Conservation (phyloP, 108 stramenopile species). For the Nitzschia inconspicua region DNA sequence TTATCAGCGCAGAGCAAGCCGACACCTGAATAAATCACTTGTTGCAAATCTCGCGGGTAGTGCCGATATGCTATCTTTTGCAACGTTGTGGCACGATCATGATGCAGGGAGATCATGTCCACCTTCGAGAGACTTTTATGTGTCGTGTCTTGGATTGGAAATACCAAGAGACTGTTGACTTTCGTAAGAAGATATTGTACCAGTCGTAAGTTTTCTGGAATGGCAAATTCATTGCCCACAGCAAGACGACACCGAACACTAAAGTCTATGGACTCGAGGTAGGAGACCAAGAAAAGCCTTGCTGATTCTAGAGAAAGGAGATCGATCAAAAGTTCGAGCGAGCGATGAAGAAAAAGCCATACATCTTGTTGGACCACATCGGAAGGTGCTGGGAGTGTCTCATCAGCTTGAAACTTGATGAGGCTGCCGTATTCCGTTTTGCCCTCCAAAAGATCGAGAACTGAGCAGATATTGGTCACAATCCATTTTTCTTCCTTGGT, state of each 20-base stretch:
- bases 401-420: conserved; percentile 7
- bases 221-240: conserved; percentile 24
- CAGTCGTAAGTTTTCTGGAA: conserved; percentile 32
- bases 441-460: conserved; percentile 34
- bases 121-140: conserved; percentile 31
- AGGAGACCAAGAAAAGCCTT: conserved; percentile 43
- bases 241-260: conserved; percentile 43
- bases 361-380: conserved; percentile 13
- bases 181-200: conserved; percentile 39
- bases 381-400: conserved; percentile 11
- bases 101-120: conserved; percentile 32
- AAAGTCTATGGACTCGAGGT: conserved; percentile 53
- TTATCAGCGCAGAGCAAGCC: conserved; percentile 42
- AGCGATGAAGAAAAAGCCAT: conserved; percentile 45
- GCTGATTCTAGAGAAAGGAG: conserved; percentile 42
- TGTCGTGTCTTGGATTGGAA: conserved; percentile 33
- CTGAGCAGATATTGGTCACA: conserved; percentile 11
- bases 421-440: conserved; percentile 18
- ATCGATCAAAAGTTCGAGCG: conserved; percentile 53
- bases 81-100: conserved; percentile 49
- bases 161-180: conserved; percentile 30
- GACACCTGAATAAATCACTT: conserved; percentile 69
- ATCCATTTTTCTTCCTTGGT: conserved; percentile 29
- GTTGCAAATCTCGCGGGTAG: conserved; percentile 49
- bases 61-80: conserved; percentile 79